Evolutionary conservation across 176 grass and related monocot species (phyloP).

Genomic region (Avena eriantha): DNA sequence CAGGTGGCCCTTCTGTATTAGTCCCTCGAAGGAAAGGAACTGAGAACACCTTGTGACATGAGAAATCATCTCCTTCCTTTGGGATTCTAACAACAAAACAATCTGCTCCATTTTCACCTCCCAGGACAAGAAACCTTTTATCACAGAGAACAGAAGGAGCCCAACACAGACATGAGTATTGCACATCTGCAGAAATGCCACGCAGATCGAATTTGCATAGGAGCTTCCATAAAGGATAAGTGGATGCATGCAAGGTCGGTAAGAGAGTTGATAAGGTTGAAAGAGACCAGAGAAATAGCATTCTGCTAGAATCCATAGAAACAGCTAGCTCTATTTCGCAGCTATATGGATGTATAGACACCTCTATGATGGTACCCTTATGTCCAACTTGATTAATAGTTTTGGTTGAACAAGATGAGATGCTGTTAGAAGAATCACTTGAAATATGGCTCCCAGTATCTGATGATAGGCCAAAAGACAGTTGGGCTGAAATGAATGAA

Average conservation of each 20-base stretch:
- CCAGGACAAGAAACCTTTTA: constrained; percentile 78
- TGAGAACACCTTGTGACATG: constrained; percentile 70
- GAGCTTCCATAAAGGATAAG: constrained; percentile 75
- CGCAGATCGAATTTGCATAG: constrained; percentile 63
- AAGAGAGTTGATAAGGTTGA: constrained; percentile 71
- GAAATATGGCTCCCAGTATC: constrained; percentile 50
- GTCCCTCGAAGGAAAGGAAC: constrained; percentile 56
- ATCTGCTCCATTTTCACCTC: constrained; percentile 73
- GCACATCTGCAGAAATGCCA: constrained; percentile 52
- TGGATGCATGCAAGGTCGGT: constrained; percentile 52
- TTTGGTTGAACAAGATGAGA: constrained; percentile 48
- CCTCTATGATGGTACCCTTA: constrained; percentile 68
- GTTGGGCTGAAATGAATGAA: constrained; percentile 55
- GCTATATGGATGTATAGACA: constrained; percentile 69
- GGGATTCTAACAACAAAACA: constrained; percentile 70
- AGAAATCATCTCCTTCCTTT: constrained; percentile 51
- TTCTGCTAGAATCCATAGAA: constrained; percentile 82
- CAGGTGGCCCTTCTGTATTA: constrained; percentile 58
- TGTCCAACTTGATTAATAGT: constrained; percentile 75
- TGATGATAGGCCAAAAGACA: constrained; percentile 51
- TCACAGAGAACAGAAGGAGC: constrained; percentile 67
- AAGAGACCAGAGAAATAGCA: constrained; percentile 87
- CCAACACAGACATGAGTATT: constrained; percentile 87
- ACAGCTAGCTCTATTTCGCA: constrained; percentile 76
- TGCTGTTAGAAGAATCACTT: constrained; percentile 46